These are phyloP conservation scores for Coniochaeta sp. DNA, from an alignment of 2,329 filamentous ascomycete genomes.

Conservation along the genomic window DNA sequence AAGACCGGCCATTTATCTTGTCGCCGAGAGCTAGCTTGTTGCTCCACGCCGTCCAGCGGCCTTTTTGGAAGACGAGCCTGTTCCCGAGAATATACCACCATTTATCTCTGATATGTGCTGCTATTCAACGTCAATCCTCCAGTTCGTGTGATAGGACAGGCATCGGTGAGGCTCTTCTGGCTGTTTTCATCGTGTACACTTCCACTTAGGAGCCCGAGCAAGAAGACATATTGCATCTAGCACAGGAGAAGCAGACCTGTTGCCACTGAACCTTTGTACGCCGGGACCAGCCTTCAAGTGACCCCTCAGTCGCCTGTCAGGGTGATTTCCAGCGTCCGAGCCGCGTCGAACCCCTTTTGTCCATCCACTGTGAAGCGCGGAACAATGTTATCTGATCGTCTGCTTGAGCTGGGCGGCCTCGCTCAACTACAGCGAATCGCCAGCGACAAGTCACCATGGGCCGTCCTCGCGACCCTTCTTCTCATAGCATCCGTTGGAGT, in stretches of 20 bases:
- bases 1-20: background rate
- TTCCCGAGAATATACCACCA: background rate
- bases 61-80: background rate
- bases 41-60: background rate
- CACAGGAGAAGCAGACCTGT: background rate
- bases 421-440: slow-evolving; percentile 15
- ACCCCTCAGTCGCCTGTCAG: background rate
- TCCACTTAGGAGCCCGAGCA: background rate
- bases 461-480: slow-evolving; percentile 13
- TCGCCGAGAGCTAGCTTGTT: background rate
- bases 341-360: background rate
- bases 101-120: background rate
- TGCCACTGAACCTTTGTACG: background rate
- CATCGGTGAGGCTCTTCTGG: background rate
- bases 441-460: slow-evolving; percentile 6
- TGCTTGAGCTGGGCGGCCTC: slow-evolving; percentile 5
- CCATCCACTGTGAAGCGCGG: background rate
- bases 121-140: background rate
- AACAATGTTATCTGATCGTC: slow-evolving; percentile 16
- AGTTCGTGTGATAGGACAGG: background rate
- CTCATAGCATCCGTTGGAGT: slow-evolving; percentile 18
- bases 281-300: background rate
- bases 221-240: background rate
- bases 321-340: background rate
- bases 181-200: background rate